Evolutionary conservation across 192 early-diverging fungal genomes (phyloP), one percentile per base, ranked within the genome.

Genomic region (Paraglomus brasilianum): DNA sequence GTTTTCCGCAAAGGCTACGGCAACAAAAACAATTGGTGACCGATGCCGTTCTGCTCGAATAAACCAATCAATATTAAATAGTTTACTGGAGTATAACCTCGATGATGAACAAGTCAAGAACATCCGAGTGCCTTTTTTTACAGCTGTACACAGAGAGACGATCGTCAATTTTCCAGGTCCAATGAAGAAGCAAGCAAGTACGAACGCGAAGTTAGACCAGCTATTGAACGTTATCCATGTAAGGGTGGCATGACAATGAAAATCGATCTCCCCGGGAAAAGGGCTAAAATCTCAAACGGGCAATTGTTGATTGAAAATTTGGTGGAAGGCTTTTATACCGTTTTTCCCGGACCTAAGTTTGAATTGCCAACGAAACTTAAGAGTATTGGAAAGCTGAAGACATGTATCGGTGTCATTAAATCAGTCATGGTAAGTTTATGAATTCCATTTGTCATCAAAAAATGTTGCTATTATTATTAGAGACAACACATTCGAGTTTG

Each of bases 61-160:
- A 4, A 71, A 62, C 46, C 70, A 71, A 62, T 62, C 47, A 22
- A 62, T 71, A 21, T 62, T 71, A 30, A 71, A 71, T 53, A 30
- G 49, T 38, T 41, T 71, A 21, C 49, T 62, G n/a, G 44, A 19
- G 22, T 22, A 21, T 38, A 70, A 70, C 40, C 30, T 56, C 36
- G 36, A 9, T 30, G 19, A 71, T 63, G 13, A 47, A 42, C 47
- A 71, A 51, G 64, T 49, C 2, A 30, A 51, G 10, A 65, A 11
- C 8, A 65, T 60, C 40, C 22, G 60, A 30, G 57, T 60, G 36
- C 11, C 36, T 11, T 63, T 62, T 63, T 44, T 71, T n/a, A n/a
- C n/a, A n/a, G n/a, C n/a, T n/a, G n/a, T n/a, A n/a, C n/a, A n/a
- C n/a, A n/a, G n/a, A n/a, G n/a, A n/a, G n/a, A n/a, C n/a, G n/a